Percentiles rank a stretch among this genome's conserved stretches.
phyloP scores from a whole-genome alignment of 1,284 basidiomycete species.

The Mycosarcoma maydis region DNA sequence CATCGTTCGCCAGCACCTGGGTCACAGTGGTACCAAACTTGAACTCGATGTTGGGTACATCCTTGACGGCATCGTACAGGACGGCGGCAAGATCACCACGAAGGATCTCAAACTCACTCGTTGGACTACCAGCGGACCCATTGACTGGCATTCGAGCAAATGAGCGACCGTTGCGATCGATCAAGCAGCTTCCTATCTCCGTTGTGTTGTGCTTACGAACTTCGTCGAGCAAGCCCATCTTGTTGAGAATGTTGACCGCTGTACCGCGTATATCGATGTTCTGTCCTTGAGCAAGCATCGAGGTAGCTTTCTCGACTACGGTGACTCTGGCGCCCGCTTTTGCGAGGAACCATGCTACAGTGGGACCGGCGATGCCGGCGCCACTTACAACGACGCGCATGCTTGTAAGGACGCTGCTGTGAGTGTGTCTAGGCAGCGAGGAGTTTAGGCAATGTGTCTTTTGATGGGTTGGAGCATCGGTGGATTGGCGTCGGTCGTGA shows the following conservation, averaged over 20 bases:
- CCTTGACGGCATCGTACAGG: slow-evolving; percentile 25
- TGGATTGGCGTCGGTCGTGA: no score
- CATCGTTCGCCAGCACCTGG: slow-evolving; percentile 24
- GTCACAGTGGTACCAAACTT: slow-evolving; percentile 29
- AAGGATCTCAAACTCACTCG: slow-evolving; percentile 46
- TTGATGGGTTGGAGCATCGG: no score
- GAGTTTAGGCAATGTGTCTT: no score
- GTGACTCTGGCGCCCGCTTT: slow-evolving; percentile 60
- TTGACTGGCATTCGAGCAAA: slow-evolving; percentile 52
- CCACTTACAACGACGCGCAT: slow-evolving; percentile 66
- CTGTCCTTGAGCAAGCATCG: slow-evolving; percentile 63
- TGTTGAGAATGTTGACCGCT: slow-evolving; percentile 58
- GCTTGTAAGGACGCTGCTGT: no score
- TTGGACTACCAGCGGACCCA: slow-evolving; percentile 14
- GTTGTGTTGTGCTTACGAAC: slow-evolving; percentile 55
- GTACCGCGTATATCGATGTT: slow-evolving; percentile 64
- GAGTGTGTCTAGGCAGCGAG: no score
- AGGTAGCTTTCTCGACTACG: slow-evolving; percentile 63
- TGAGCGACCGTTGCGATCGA: slow-evolving; percentile 42
- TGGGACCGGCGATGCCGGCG: slow-evolving; percentile 67
- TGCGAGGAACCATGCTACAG: slow-evolving; percentile 61
- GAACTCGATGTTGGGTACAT: slow-evolving; percentile 22
- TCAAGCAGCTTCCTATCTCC: slow-evolving; percentile 62
- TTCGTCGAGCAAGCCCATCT: slow-evolving; percentile 61
- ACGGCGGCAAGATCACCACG: slow-evolving; percentile 46